These are phyloP conservation scores for Bipolaris oryzae DNA, from an alignment of 2,329 filamentous ascomycete genomes.

Conservation along the genomic window DNA sequence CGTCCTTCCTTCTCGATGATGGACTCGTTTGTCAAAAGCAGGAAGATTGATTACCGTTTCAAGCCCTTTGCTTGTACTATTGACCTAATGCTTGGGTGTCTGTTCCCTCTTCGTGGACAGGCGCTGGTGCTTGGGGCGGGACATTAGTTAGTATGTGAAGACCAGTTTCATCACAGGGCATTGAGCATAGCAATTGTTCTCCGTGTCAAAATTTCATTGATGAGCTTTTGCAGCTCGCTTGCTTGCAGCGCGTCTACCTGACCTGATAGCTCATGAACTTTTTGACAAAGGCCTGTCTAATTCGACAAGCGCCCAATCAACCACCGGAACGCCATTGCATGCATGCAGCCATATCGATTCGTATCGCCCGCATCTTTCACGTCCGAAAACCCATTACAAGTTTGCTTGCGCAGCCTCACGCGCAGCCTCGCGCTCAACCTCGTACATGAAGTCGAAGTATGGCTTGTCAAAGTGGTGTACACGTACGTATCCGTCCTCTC, in stretches of 20 bases:
- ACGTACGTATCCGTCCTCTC: conserved; percentile 97
- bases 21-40: conserved; percentile 44
- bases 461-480: conserved; percentile 98
- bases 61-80: conserved; percentile 31
- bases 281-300: conserved; percentile 18
- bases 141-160: conserved; percentile 10
- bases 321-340: conserved; percentile 48
- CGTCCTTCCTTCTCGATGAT: conserved; percentile 38
- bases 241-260: conserved; percentile 7
- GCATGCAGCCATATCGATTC: conserved; percentile 36
- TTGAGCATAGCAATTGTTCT: background rate
- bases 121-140: conserved; percentile 28
- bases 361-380: conserved; percentile 25
- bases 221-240: conserved; percentile 10
- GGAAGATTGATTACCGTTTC: conserved; percentile 27
- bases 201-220: conserved; percentile 14
- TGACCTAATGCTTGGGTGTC: conserved; percentile 39
- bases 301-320: conserved; percentile 22
- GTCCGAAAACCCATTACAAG: conserved; percentile 35
- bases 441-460: conserved; percentile 98
- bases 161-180: background rate
- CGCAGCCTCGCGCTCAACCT: conserved; percentile 82
- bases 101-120: conserved; percentile 24
- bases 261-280: conserved; percentile 18
- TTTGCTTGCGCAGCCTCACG: conserved; percentile 63